Percentiles rank a stretch among this genome's conserved stretches.
Conservation (phyloP, 2,329 filamentous ascomycete genomes). For the Salinomyces thailandicus region DNA sequence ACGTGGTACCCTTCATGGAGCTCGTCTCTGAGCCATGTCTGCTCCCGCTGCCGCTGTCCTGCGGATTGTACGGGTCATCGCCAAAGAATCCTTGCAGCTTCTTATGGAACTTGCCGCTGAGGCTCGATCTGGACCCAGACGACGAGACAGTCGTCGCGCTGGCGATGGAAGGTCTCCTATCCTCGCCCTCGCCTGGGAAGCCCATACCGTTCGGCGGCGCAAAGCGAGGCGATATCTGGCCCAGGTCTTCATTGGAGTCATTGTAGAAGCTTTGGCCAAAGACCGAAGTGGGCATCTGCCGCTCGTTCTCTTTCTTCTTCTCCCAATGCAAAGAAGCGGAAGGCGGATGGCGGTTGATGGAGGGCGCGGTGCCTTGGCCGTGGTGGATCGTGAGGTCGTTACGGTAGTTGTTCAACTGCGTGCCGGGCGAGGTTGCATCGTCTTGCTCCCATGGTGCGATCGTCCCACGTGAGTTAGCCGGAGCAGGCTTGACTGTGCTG, state of each 20-base stretch:
- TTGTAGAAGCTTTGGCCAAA: slow-evolving; percentile 55
- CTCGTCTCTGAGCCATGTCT: slow-evolving; percentile 55
- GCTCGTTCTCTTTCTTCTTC: slow-evolving; percentile 24
- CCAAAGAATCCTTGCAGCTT: slow-evolving; percentile 89
- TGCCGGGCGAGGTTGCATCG: slow-evolving; percentile 21
- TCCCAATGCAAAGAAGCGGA: slow-evolving; percentile 43
- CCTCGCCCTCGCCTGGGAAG: slow-evolving; percentile 52
- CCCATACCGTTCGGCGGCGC: slow-evolving; percentile 45
- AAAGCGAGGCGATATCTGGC: slow-evolving; percentile 60
- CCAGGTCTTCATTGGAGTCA: slow-evolving; percentile 61
- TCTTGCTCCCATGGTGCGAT: slow-evolving; percentile 41
- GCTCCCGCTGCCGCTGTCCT: slow-evolving; percentile 36
- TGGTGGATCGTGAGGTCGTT: slow-evolving; percentile 23
- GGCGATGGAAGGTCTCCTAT: slow-evolving; percentile 74
- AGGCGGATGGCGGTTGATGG: slow-evolving; percentile 35
- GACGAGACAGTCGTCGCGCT: slow-evolving; percentile 83
- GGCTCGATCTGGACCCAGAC: slow-evolving; percentile 64
- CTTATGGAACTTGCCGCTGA: slow-evolving; percentile 62
- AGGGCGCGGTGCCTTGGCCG: slow-evolving; percentile 43
- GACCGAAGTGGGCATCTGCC: slow-evolving; percentile 34
- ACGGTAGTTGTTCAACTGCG: slow-evolving; percentile 24
- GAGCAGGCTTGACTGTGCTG: slow-evolving; percentile 29
- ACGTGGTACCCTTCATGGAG: slow-evolving; percentile 24
- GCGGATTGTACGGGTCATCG: slow-evolving; percentile 57
- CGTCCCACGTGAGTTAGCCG: slow-evolving; percentile 35